A percentile compares a stretch with the other conserved stretches of the same genome.
phyloP scores from a whole-genome alignment of 148 eudicot genomes.

The Rhododendron molle region DNA sequence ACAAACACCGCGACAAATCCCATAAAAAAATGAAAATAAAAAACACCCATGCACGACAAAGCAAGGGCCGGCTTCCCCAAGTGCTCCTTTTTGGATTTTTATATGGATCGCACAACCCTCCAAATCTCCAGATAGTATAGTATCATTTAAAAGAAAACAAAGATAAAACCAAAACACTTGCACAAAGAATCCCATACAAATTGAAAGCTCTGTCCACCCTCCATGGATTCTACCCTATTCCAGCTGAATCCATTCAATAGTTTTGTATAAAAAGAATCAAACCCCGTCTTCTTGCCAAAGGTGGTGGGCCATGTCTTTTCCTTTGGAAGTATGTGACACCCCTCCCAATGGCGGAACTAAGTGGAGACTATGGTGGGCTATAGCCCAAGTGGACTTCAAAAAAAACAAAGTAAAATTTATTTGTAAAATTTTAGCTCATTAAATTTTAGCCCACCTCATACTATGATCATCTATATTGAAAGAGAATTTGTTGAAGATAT shows the following conservation, averaged over 20 bases:
- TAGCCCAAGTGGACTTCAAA: no score
- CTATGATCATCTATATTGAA: no score
- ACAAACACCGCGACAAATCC: constrained; percentile 14
- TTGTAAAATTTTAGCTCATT: no score
- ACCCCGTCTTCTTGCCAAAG: no score
- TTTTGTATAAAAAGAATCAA: no score
- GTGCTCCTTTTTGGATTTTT: constrained; percentile 10
- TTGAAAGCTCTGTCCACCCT: constrained; percentile 23
- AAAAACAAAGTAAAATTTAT: no score
- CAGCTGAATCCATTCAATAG: constrained; percentile 12
- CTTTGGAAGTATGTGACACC: background rate
- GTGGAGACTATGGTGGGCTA: no score
- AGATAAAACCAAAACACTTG: constrained; percentile 27
- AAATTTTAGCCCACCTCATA: no score
- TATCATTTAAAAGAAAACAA: background rate
- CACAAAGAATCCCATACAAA: constrained; percentile 21
- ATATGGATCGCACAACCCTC: constrained; percentile 11
- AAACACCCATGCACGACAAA: no score
- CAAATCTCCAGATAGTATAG: constrained; percentile 17
- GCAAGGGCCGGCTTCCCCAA: background rate
- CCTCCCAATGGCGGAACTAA: no score
- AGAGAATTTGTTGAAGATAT: no score
- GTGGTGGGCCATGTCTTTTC: constrained; percentile 18
- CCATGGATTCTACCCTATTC: constrained; percentile 18
- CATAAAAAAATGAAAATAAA: background rate